Percentiles rank a stretch among this genome's conserved stretches.
phyloP scores from a whole-genome alignment of 1,284 basidiomycete species.

The Lentinula novae-zelandiae region DNA sequence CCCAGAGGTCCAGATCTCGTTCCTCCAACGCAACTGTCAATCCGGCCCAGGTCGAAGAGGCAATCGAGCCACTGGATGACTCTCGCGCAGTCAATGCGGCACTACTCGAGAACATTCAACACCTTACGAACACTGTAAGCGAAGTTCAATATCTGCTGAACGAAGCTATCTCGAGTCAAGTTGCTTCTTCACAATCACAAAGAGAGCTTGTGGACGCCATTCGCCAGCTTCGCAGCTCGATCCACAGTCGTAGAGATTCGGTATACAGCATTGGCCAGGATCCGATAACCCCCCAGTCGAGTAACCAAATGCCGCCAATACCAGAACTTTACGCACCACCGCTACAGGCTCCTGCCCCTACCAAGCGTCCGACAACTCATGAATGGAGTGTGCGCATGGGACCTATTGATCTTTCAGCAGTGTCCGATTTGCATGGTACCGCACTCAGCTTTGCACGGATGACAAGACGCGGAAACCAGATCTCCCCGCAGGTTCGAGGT shows the following conservation, averaged over 20 bases:
- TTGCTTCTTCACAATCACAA: not conserved
- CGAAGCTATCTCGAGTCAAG: conserved; percentile 2
- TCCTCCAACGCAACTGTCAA: not conserved
- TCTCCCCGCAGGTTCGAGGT: not conserved
- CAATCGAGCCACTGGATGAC: not conserved
- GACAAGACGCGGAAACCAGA: conserved; percentile 1
- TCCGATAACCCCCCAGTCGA: not conserved
- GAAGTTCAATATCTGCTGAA: conserved; percentile 3
- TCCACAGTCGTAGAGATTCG: not conserved
- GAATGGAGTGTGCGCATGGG: conserved; percentile 5
- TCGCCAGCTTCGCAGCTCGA: not conserved
- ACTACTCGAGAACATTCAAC: conserved; percentile 3
- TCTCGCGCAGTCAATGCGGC: not conserved
- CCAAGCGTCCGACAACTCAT: not conserved
- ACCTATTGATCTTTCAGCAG: conserved; percentile 1
- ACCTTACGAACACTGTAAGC: not conserved
- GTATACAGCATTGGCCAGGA: conserved; percentile 3
- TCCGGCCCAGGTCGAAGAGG: not conserved
- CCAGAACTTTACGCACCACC: not conserved
- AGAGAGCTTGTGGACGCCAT: not conserved
- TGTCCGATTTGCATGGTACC: conserved; percentile 3
- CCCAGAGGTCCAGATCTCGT: not conserved
- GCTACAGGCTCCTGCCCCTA: not conserved
- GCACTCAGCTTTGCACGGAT: conserved; percentile 3
- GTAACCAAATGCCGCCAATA: not conserved